A percentile compares a stretch with the other conserved stretches of the same genome.
phyloP scores from a whole-genome alignment of 2,329 filamentous ascomycete genomes.

The Raffaelea arxii region DNA sequence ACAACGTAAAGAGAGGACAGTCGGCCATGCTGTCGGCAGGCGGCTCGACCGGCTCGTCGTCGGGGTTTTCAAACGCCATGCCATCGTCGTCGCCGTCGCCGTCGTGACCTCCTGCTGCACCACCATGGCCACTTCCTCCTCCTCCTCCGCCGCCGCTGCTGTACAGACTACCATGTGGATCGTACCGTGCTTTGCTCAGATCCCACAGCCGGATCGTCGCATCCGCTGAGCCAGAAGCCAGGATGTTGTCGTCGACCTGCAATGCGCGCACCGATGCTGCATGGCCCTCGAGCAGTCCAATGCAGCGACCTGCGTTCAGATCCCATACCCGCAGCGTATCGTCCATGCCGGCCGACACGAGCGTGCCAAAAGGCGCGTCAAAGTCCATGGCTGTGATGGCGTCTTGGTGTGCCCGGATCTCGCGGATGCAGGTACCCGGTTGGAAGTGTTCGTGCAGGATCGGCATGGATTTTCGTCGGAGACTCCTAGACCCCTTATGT shows the following conservation, averaged over 20 bases:
- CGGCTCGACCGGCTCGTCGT: slow-evolving; percentile 59
- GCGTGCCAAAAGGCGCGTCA: slow-evolving; percentile 90
- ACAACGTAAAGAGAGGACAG: slow-evolving; percentile 78
- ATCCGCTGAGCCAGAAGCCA: slow-evolving; percentile 90
- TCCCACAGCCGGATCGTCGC: slow-evolving; percentile 95
- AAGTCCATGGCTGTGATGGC: slow-evolving; percentile 87
- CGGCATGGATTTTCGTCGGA: slow-evolving; percentile 76
- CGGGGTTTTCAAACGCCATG: slow-evolving; percentile 62
- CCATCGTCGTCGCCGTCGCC: slow-evolving; percentile 52
- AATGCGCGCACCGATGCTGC: slow-evolving; percentile 86
- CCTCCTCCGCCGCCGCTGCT: slow-evolving; percentile 37
- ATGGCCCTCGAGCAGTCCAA: slow-evolving; percentile 86
- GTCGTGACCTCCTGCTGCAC: slow-evolving; percentile 36
- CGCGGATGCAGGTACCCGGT: slow-evolving; percentile 76
- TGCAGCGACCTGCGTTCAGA: slow-evolving; percentile 83
- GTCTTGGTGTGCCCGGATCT: slow-evolving; percentile 82
- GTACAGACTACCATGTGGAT: slow-evolving; percentile 54
- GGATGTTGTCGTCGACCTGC: slow-evolving; percentile 91
- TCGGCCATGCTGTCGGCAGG: slow-evolving; percentile 76
- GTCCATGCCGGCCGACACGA: slow-evolving; percentile 86
- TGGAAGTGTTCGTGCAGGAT: slow-evolving; percentile 93
- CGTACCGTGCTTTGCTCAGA: slow-evolving; percentile 77
- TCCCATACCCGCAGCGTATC: slow-evolving; percentile 96
- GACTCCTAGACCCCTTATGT: slow-evolving; percentile 41
- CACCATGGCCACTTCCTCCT: slow-evolving; percentile 45